Percentiles rank a stretch among this genome's conserved stretches.
phyloP scores from a whole-genome alignment of 2,329 filamentous ascomycete genomes.

The Aspergillus chevalieri region DNA sequence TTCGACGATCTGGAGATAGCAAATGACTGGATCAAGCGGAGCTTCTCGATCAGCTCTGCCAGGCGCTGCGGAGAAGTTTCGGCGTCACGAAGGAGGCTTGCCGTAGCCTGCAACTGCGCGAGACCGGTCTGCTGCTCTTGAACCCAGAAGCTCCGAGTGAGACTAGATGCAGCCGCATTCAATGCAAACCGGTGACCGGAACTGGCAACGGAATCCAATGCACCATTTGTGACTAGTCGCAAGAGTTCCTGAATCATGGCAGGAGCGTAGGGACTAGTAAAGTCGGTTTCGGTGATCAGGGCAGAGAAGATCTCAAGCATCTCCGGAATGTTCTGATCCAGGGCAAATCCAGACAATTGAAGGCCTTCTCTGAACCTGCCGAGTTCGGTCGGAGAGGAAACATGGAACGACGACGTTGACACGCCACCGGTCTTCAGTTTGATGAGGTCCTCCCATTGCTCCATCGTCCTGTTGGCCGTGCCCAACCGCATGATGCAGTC shows the following conservation, averaged over 20 bases:
- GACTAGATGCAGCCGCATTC: conserved; percentile 71
- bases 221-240: conserved; percentile 79
- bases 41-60: conserved; percentile 68
- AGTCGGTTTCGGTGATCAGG: conserved; percentile 80
- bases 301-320: conserved; percentile 84
- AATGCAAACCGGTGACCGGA: conserved; percentile 84
- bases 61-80: conserved; percentile 64
- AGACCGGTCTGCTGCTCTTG: conserved; percentile 85
- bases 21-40: conserved; percentile 77
- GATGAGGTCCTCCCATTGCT: conserved; percentile 89
- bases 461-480: conserved; percentile 81
- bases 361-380: conserved; percentile 71
- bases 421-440: conserved; percentile 94
- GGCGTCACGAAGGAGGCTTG: conserved; percentile 62
- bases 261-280: conserved; percentile 74
- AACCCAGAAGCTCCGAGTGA: conserved; percentile 65
- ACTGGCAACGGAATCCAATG: conserved; percentile 85
- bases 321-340: conserved; percentile 81
- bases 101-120: conserved; percentile 79
- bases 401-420: conserved; percentile 75
- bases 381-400: conserved; percentile 68
- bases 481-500: conserved; percentile 90
- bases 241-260: conserved; percentile 79
- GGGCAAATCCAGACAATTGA: conserved; percentile 74
- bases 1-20: conserved; percentile 62